These are phyloP conservation scores for Knoxdaviesia proteae DNA, from an alignment of 2,329 filamentous ascomycete species.

Conservation along the genomic window DNA sequence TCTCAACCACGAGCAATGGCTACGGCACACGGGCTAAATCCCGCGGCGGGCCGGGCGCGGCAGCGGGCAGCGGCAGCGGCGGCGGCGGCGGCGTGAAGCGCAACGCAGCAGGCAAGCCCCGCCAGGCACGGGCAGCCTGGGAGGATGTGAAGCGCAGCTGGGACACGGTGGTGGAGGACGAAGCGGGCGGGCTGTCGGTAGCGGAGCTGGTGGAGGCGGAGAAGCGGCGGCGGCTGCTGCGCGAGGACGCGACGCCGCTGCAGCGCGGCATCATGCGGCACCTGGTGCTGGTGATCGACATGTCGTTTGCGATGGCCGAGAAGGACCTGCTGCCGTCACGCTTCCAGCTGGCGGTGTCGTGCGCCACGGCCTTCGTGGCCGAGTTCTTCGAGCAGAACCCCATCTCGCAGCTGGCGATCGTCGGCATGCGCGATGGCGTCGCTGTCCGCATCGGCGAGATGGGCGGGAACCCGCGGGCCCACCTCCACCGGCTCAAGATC, in stretches of 20 bases:
- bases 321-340: conserved; percentile 85
- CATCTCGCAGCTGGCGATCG: conserved; percentile 80
- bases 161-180: conserved; percentile 59
- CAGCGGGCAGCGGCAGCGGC: no score
- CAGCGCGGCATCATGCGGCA: conserved; percentile 97
- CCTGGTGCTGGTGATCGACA: conserved; percentile 72
- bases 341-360: conserved; percentile 62
- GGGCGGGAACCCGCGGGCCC: conserved; percentile 76
- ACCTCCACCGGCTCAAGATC: conserved; percentile 54
- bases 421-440: conserved; percentile 85
- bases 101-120: conserved; percentile 2
- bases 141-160: conserved; percentile 46
- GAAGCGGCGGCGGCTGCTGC: conserved; percentile 60
- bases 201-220: conserved; percentile 60
- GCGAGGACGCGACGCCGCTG: conserved; percentile 72
- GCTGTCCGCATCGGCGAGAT: conserved; percentile 74
- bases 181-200: conserved; percentile 59
- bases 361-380: conserved; percentile 68
- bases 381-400: conserved; percentile 98
- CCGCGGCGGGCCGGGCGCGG: conserved; percentile 7
- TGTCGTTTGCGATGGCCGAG: conserved; percentile 83
- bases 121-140: conserved; percentile 35
- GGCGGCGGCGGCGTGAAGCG: conserved; percentile 7
- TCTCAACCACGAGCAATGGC: conserved; percentile 12
- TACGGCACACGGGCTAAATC: no score